Conservation (phyloP, 345 rosid species). For the Sisymbrium altissimum region DNA sequence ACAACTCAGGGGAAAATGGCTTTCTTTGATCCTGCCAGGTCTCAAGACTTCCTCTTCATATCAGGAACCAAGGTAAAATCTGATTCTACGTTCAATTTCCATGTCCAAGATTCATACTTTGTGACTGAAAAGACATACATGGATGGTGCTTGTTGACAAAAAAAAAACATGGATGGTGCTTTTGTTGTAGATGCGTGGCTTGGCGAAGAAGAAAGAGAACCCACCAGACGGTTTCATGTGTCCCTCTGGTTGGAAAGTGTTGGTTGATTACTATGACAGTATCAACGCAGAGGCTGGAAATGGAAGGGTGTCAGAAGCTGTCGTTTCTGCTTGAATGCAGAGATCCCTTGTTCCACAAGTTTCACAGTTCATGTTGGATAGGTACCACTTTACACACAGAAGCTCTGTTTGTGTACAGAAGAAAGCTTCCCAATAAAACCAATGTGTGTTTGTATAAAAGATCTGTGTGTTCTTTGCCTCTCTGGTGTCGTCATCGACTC, state of each 20-base stretch:
- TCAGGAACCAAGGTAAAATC: slow-evolving; percentile 86
- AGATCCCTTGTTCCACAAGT: slow-evolving; percentile 2
- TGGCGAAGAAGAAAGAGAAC: slow-evolving; percentile 87
- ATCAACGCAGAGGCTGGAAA: slow-evolving; percentile 38
- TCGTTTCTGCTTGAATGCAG: slow-evolving; percentile 48
- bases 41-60: slow-evolving; percentile 85
- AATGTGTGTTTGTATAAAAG: slow-evolving; percentile 11
- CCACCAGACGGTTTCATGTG: slow-evolving; percentile 99
- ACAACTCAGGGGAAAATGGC: slow-evolving; percentile 92
- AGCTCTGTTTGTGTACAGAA: background rate
- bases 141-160: background rate
- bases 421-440: slow-evolving; percentile 14
- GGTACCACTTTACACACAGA: background rate
- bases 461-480: slow-evolving; percentile 10
- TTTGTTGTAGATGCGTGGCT: slow-evolving; percentile 69
- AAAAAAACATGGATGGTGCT: background rate
- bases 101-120: background rate
- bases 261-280: slow-evolving; percentile 86
- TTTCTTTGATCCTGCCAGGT: slow-evolving; percentile 81
- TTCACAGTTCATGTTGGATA: background rate
- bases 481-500: background rate
- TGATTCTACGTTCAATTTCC: background rate
- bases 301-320: slow-evolving; percentile 52
- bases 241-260: slow-evolving; percentile 88
- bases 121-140: background rate